phyloP scores from a whole-genome alignment of 2,329 filamentous ascomycete species.

The Coniochaeta ligniaria region DNA sequence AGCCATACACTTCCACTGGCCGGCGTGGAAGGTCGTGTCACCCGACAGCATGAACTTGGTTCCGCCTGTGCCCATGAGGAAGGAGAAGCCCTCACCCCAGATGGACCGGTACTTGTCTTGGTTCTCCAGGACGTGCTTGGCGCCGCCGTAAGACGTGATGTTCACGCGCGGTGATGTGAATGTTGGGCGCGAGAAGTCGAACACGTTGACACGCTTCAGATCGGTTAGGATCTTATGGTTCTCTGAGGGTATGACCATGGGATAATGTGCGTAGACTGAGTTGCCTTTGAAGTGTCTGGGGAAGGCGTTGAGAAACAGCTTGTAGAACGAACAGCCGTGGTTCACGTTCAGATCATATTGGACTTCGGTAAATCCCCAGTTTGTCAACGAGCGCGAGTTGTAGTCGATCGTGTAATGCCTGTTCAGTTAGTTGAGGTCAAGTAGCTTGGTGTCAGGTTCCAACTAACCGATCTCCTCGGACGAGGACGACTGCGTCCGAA shows the following conservation, averaged over 20 bases:
- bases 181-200: conserved; percentile 59
- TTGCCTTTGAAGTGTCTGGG: conserved; percentile 71
- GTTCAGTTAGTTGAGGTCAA: not conserved
- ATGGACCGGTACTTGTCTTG: conserved; percentile 54
- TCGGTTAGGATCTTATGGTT: conserved; percentile 64
- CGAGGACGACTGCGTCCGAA: conserved; percentile 71
- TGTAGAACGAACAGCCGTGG: conserved; percentile 80
- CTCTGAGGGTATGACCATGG: conserved; percentile 62
- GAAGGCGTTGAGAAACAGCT: conserved; percentile 73
- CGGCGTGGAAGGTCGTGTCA: conserved; percentile 37
- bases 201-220: conserved; percentile 59
- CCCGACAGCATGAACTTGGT: conserved; percentile 50
- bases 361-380: conserved; percentile 75
- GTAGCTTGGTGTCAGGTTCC: not conserved
- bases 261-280: conserved; percentile 76
- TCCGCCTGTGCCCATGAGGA: conserved; percentile 49
- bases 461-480: conserved; percentile 58
- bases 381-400: conserved; percentile 65
- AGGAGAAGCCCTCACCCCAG: conserved; percentile 57
- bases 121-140: conserved; percentile 54
- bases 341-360: conserved; percentile 67
- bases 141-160: conserved; percentile 53
- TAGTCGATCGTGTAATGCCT: conserved; percentile 71
- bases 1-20: conserved; percentile 45
- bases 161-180: conserved; percentile 43